phyloP scores from a whole-genome alignment of 257 asterid genomes.

The Cinchona pubescens region DNA sequence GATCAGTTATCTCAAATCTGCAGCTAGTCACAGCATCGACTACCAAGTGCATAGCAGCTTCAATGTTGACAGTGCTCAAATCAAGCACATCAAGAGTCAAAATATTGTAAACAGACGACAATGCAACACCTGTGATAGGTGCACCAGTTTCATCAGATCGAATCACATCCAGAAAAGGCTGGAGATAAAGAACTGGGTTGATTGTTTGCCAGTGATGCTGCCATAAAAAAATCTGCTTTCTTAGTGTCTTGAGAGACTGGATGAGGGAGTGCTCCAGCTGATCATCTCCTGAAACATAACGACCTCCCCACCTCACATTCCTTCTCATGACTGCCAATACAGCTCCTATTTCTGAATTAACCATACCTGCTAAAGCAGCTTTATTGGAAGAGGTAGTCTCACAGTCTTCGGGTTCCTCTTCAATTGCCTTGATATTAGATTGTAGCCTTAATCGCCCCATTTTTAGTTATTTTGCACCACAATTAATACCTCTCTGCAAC shows the following conservation, averaged over 20 bases:
- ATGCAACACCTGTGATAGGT: constrained; percentile 83
- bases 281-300: constrained; percentile 92
- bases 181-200: constrained; percentile 80
- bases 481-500: constrained; percentile 25
- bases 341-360: constrained; percentile 89
- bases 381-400: constrained; percentile 56
- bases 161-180: constrained; percentile 90
- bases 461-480: constrained; percentile 19
- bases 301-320: constrained; percentile 98
- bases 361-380: constrained; percentile 73
- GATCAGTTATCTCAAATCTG: constrained; percentile 94
- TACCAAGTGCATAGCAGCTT: constrained; percentile 81
- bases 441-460: constrained; percentile 90
- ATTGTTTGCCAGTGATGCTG: constrained; percentile 76
- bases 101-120: constrained; percentile 87
- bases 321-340: constrained; percentile 97
- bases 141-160: constrained; percentile 98
- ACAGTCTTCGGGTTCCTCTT: constrained; percentile 94
- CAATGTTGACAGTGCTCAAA: constrained; percentile 60
- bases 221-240: constrained; percentile 80
- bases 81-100: constrained; percentile 83
- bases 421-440: constrained; percentile 75
- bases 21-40: constrained; percentile 98
- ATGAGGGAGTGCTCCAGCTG: constrained; percentile 93
- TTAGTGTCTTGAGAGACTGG: constrained; percentile 76